phyloP scores from a whole-genome alignment of 2,329 filamentous ascomycete genomes.

The Anthostomella pinea region DNA sequence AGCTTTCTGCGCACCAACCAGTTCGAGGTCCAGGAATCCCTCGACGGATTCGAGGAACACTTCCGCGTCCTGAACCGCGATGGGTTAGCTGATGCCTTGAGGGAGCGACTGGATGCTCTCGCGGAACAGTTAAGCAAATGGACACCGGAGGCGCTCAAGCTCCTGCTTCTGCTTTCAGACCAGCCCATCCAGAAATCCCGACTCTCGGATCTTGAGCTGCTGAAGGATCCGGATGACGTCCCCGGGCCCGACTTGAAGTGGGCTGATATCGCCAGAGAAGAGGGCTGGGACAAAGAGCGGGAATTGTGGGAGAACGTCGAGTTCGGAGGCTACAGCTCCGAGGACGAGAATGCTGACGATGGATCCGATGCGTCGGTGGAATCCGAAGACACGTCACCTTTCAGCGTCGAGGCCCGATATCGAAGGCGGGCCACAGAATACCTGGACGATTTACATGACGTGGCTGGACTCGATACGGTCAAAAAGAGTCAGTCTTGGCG shows the following conservation, averaged over 20 bases:
- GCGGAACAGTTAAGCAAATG: slow-evolving; percentile 54
- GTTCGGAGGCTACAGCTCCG: slow-evolving; percentile 62
- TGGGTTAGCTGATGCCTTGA: slow-evolving; percentile 69
- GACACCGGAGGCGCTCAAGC: slow-evolving; percentile 74
- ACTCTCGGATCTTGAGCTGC: slow-evolving; percentile 58
- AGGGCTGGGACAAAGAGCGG: slow-evolving; percentile 66
- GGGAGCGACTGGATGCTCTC: slow-evolving; percentile 58
- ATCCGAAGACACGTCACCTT: slow-evolving; percentile 37
- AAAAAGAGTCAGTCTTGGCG: slow-evolving; percentile 48
- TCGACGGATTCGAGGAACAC: slow-evolving; percentile 79
- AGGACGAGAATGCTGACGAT: slow-evolving; percentile 48
- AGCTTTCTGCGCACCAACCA: slow-evolving; percentile 68
- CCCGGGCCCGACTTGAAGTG: slow-evolving; percentile 60
- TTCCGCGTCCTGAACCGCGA: slow-evolving; percentile 80
- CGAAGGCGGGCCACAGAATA: slow-evolving; percentile 32
- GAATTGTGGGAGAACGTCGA: slow-evolving; percentile 70
- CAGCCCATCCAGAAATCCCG: slow-evolving; percentile 69
- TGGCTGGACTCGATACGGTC: slow-evolving; percentile 36
- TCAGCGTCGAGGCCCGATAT: slow-evolving; percentile 30
- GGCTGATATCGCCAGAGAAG: slow-evolving; percentile 75
- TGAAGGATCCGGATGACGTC: slow-evolving; percentile 45
- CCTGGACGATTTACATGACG: slow-evolving; percentile 35
- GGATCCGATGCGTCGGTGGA: slow-evolving; percentile 33
- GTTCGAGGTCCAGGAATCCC: slow-evolving; percentile 64
- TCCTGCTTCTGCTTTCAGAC: slow-evolving; percentile 80